phyloP scores from a whole-genome alignment of 2,329 filamentous ascomycete species.

The Phyllosticta citriasiana region DNA sequence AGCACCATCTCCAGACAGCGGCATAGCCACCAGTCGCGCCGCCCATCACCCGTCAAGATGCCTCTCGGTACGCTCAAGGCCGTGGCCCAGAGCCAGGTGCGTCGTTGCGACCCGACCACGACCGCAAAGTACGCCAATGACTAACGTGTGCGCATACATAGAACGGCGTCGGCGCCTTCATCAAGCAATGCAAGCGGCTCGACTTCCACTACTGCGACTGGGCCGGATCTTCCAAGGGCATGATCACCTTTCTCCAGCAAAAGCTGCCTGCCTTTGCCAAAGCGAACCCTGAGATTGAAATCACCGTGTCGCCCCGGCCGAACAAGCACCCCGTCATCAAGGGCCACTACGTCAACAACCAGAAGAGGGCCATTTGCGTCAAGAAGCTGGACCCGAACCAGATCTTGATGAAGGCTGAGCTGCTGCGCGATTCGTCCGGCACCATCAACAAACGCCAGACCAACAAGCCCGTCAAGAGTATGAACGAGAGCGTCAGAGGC shows the following conservation, averaged over 20 bases:
- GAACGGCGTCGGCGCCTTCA: conserved; percentile 96
- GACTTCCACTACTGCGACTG: conserved; percentile 97
- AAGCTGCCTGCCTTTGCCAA: conserved; percentile 68
- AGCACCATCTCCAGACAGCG: not conserved
- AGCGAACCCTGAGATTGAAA: conserved; percentile 78
- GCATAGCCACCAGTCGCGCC: conserved; percentile 6
- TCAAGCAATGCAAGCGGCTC: conserved; percentile 91
- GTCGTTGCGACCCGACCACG: conserved; percentile 13
- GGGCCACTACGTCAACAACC: conserved; percentile 87
- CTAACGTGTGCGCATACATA: conserved; percentile 30
- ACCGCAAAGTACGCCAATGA: not conserved
- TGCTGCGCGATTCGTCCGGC: conserved; percentile 64
- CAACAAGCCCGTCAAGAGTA: conserved; percentile 47
- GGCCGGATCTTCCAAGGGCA: conserved; percentile 84
- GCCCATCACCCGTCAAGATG: conserved; percentile 28
- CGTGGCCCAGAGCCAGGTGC: conserved; percentile 47
- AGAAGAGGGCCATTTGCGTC: conserved; percentile 77
- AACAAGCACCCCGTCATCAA: conserved; percentile 79
- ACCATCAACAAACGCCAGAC: conserved; percentile 56
- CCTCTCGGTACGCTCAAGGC: conserved; percentile 41
- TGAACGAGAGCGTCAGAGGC: conserved; percentile 55
- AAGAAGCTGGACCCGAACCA: conserved; percentile 73
- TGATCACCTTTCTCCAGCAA: conserved; percentile 89
- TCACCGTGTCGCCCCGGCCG: conserved; percentile 84
- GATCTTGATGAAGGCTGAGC: conserved; percentile 67